phyloP scores from a whole-genome alignment of 1,284 basidiomycete species.

The Coniferiporia weirii region DNA sequence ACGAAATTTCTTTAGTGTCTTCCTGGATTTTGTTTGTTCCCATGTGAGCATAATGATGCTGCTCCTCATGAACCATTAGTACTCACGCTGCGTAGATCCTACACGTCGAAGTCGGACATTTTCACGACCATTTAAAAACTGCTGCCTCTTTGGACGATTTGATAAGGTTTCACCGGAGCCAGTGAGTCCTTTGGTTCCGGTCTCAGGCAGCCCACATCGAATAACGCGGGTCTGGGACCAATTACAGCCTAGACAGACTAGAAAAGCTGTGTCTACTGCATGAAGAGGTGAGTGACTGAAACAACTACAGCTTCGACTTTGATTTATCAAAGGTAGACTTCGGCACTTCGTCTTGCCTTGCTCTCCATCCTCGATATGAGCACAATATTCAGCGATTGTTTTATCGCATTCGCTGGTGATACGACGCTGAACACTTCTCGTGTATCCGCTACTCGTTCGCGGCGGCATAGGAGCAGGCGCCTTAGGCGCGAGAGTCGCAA shows the following conservation, averaged over 20 bases:
- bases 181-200: conserved; percentile 45
- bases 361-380: conserved; percentile 70
- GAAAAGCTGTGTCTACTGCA: conserved; percentile 64
- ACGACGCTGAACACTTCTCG: conserved; percentile 36
- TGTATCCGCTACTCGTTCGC: conserved; percentile 1
- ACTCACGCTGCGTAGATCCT: conserved; percentile 48
- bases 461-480: conserved; percentile 55
- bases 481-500: conserved; percentile 47
- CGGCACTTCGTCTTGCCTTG: conserved; percentile 57
- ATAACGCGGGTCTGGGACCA: conserved; percentile 12
- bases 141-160: conserved; percentile 71
- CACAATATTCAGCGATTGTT: conserved; percentile 60
- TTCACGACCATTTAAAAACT: conserved; percentile 50
- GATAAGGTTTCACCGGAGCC: conserved; percentile 63
- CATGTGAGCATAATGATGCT: conserved; percentile 42
- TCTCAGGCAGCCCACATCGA: not conserved
- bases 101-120: conserved; percentile 52
- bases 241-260: conserved; percentile 53
- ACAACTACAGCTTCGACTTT: not conserved
- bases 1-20: conserved; percentile 41
- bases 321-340: conserved; percentile 39
- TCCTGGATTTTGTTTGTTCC: conserved; percentile 70
- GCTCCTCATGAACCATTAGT: conserved; percentile 4
- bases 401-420: conserved; percentile 55
- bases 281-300: conserved; percentile 42